Percentiles rank a stretch among this genome's conserved stretches.
Conservation (phyloP, 371 early-diverging fungal species). For the Basidiobolus meristosporus region DNA sequence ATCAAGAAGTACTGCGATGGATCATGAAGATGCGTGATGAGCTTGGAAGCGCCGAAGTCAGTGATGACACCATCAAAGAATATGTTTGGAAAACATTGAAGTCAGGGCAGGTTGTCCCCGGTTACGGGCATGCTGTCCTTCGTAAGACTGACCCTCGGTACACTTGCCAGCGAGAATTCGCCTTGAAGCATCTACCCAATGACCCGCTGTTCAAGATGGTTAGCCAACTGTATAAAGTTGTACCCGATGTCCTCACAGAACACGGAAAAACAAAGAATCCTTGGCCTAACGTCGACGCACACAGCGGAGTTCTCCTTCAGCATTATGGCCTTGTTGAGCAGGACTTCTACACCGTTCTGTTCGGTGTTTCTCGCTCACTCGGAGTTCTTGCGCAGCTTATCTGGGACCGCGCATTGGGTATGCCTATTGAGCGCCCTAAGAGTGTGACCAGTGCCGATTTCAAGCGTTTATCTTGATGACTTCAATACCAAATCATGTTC, state of each 20-base stretch:
- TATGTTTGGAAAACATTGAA: conserved; percentile 92
- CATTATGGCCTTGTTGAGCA: conserved; percentile 94
- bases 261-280: conserved; percentile 99
- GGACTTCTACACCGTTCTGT: conserved; percentile 97
- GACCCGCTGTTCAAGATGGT: conserved; percentile 94
- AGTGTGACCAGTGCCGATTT: conserved; percentile 73
- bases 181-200: conserved; percentile 90
- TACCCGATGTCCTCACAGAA: conserved; percentile 87
- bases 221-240: conserved; percentile 89
- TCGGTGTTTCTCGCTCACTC: conserved; percentile 93
- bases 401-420: conserved; percentile 92
- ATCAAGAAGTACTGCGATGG: conserved; percentile 98
- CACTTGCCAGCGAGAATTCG: conserved; percentile 96
- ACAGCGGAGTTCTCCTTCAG: conserved; percentile 91
- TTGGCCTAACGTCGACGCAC: conserved; percentile 98
- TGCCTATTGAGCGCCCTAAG: conserved; percentile 93
- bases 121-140: too few species aligned
- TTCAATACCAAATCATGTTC: too few species aligned
- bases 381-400: conserved; percentile 87
- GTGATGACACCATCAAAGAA: conserved; percentile 85
- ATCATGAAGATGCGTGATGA: conserved; percentile 80
- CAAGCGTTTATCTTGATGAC: too few species aligned
- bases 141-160: conserved; percentile 94
- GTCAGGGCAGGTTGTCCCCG: conserved; percentile 93
- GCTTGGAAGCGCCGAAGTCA: conserved; percentile 58